A percentile compares a stretch with the other conserved stretches of the same genome.
phyloP scores from a whole-genome alignment of 306 rosid genomes.

The Prunus armeniaca region DNA sequence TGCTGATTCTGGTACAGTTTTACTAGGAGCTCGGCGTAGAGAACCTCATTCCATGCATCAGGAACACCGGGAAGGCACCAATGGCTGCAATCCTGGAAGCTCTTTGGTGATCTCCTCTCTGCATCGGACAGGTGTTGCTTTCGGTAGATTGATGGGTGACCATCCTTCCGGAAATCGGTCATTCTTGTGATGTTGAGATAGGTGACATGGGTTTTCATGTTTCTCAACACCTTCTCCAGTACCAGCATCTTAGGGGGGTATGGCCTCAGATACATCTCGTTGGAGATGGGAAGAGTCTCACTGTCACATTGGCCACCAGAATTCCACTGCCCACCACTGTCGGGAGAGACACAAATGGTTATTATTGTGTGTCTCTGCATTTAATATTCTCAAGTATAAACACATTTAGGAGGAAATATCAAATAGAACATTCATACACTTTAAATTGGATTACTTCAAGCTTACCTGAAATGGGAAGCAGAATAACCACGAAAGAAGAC shows the following conservation, averaged over 20 bases:
- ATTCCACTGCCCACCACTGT: conserved; percentile 99
- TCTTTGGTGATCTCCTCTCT: conserved; percentile 60
- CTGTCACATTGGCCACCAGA: conserved; percentile 85
- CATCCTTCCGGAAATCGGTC: conserved; percentile 94
- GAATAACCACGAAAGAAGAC: conserved; percentile 92
- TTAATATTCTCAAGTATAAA: not conserved
- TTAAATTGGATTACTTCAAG: not conserved
- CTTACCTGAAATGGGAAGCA: conserved; percentile 90
- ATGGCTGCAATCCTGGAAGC: conserved; percentile 92
- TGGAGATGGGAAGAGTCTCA: conserved; percentile 68
- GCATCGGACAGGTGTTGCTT: conserved; percentile 50
- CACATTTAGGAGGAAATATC: not conserved
- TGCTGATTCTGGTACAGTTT: conserved; percentile 39
- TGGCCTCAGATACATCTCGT: conserved; percentile 64
- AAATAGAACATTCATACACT: not conserved
- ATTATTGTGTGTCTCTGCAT: not conserved
- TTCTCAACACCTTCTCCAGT: conserved; percentile 62
- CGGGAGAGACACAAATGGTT: not conserved
- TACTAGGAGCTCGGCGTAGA: conserved; percentile 65
- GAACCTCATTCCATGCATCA: conserved; percentile 84
- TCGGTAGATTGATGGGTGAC: conserved; percentile 90
- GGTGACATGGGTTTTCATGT: conserved; percentile 74
- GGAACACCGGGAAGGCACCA: conserved; percentile 99
- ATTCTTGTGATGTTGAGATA: conserved; percentile 80
- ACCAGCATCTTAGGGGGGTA: conserved; percentile 74